Conservation (phyloP, 768 basidiomycete species). For the Boletus pseudopeckii region DNA sequence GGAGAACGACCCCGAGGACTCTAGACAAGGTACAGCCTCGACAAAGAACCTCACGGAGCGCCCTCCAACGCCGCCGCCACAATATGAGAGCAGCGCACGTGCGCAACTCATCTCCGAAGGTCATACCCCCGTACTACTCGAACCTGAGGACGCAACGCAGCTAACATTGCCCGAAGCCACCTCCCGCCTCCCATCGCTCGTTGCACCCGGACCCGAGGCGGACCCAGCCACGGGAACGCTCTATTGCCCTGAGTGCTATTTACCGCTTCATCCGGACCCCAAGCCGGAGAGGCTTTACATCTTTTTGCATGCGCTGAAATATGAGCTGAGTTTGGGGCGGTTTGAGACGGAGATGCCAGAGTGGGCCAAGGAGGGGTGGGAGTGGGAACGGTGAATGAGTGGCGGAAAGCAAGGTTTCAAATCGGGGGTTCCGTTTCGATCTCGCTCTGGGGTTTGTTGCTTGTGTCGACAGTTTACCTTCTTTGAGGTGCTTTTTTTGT, state of each 20-base stretch:
- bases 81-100: background rate
- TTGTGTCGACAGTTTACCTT: too few species aligned
- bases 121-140: background rate
- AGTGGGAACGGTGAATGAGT: constrained; percentile 44
- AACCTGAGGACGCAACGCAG: background rate
- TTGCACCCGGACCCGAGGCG: constrained; percentile 27
- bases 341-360: constrained; percentile 86
- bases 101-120: background rate
- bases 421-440: too few species aligned
- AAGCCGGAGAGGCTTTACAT: constrained; percentile 91
- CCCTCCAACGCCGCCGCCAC: background rate
- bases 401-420: too few species aligned
- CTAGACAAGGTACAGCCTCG: background rate
- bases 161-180: constrained; percentile 53
- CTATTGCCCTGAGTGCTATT: constrained; percentile 89
- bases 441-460: too few species aligned
- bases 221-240: constrained; percentile 42
- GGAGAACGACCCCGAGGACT: background rate
- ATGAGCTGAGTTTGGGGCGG: constrained; percentile 76
- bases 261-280: constrained; percentile 92
- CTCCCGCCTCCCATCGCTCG: constrained; percentile 27
- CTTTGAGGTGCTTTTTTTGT: too few species aligned
- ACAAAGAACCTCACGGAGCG: background rate
- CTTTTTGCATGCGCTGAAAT: constrained; percentile 88
- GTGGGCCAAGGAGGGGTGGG: constrained; percentile 79